Evolutionary conservation across 352 stramenopile genomes (phyloP), one percentile per base, ranked within the genome.

Genomic region (Peronosclerospora sorghi): DNA sequence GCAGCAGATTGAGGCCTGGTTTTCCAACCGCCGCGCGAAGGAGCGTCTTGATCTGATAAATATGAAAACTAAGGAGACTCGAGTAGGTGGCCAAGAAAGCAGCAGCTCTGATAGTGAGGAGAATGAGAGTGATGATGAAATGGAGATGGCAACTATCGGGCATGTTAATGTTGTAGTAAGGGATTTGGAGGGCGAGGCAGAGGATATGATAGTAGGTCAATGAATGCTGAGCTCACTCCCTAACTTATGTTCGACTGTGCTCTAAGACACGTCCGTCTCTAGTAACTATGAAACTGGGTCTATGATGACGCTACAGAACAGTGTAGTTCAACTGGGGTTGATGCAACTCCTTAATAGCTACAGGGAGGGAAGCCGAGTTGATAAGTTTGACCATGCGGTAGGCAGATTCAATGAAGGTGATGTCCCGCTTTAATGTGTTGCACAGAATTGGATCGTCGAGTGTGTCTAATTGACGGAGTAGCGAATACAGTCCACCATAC

Each of bases 1-100:
- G 58, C 69, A 68, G 13, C 79, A 88, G 45, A 74, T 91, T 54
- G 82, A 87, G 62, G 83, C 66, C 34, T 91, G 79, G 79, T 91
- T 91, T 34, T 83, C 76, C 7, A 83, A 85, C 48, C 75, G 77
- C 20, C 73, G 79, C 26, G 73, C 73, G 5, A 88, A 91, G 37
- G 79, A 91, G 42, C 76, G 74, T 32, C 56, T 78, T 21, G 79
- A 87, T 45, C 52, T 88, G 32, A 73, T 88, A 29, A 85, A 84
- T 37, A 81, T 88, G 72, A 83, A 86, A 53, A 72, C 63, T 15
- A 72, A 77, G 43, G 62, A 74, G 35, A 54, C 45, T n/a, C 49
- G 44, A 24, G 61, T 32, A 28, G 56, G 46, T 18, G 26, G 41
- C 8, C 44, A 58, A n/a, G 49, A 46, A 12, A 56, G 44, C 17